Conservation (phyloP, 257 asterid genomes). For the Solanum pennellii region DNA sequence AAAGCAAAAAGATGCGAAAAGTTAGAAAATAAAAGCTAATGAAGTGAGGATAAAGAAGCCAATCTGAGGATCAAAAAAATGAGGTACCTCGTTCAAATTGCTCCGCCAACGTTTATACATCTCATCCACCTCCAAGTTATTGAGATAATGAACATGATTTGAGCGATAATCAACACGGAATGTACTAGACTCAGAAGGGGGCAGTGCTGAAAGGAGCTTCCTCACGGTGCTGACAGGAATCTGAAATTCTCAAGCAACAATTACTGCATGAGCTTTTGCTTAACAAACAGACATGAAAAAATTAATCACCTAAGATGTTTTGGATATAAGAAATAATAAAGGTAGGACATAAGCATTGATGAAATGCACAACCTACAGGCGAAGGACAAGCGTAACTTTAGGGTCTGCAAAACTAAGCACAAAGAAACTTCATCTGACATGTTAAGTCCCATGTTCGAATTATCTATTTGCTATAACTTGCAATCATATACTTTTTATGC, state of each 20-base stretch:
- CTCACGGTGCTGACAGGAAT: conserved; percentile 67
- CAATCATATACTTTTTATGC: not conserved
- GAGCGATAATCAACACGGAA: conserved; percentile 95
- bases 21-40: conserved; percentile 1
- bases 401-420: not conserved
- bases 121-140: conserved; percentile 83
- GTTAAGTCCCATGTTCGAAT: not conserved
- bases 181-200: conserved; percentile 66
- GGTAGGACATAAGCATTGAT: not conserved
- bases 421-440: not conserved
- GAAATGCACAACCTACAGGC: not conserved
- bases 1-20: conserved; percentile 1
- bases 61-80: not conserved
- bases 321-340: not conserved
- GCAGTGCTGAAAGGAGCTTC: conserved; percentile 74
- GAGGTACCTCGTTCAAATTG: conserved; percentile 74
- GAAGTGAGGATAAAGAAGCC: not conserved
- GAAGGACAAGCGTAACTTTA: not conserved
- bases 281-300: not conserved
- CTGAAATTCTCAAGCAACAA: conserved; percentile 25
- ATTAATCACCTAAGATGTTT: not conserved
- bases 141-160: conserved; percentile 78
- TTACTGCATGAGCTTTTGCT: not conserved
- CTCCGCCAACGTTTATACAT: conserved; percentile 97
- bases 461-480: not conserved